Evolutionary conservation across 2,329 filamentous ascomycete species (phyloP).

Genomic region (Neoarthrinium moseri): DNA sequence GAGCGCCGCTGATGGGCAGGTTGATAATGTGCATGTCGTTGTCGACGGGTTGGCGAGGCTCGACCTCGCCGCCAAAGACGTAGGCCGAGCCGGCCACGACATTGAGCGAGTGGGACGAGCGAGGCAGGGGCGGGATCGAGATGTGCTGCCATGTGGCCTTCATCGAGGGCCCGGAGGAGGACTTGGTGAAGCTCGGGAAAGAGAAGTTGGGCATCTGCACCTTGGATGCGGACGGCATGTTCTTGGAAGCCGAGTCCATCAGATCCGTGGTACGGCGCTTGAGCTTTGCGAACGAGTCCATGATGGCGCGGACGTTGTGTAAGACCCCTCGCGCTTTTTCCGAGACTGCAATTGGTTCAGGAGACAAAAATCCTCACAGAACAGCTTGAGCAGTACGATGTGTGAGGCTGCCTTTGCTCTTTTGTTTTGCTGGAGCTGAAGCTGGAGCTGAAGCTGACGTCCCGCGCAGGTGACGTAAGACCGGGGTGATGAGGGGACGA

Average conservation of each 20-base stretch:
- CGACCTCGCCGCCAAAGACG: conserved; percentile 75
- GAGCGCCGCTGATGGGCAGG: conserved; percentile 56
- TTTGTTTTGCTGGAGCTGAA: background rate
- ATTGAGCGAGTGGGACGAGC: conserved; percentile 73
- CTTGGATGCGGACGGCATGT: conserved; percentile 24
- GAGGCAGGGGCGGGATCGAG: conserved; percentile 54
- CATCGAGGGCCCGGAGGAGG: conserved; percentile 24
- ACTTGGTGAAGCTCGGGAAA: conserved; percentile 16
- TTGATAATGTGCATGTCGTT: conserved; percentile 69
- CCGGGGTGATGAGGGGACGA: background rate
- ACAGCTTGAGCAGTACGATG: too few species aligned
- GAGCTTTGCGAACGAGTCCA: conserved; percentile 54
- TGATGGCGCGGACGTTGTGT: conserved; percentile 18
- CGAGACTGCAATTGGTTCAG: too few species aligned
- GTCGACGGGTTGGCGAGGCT: conserved; percentile 66
- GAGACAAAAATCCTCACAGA: too few species aligned
- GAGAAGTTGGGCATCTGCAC: conserved; percentile 8
- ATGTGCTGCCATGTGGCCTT: conserved; percentile 63
- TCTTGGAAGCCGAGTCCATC: conserved; percentile 48
- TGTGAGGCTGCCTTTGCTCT: background rate
- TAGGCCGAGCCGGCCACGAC: conserved; percentile 54
- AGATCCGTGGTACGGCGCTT: conserved; percentile 56
- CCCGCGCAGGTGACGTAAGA: conserved; percentile 6
- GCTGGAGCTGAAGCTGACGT: background rate
- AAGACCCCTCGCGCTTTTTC: too few species aligned